These are phyloP conservation scores for Quercus variabilis DNA, from an alignment of 306 rosid species.

Conservation along the genomic window DNA sequence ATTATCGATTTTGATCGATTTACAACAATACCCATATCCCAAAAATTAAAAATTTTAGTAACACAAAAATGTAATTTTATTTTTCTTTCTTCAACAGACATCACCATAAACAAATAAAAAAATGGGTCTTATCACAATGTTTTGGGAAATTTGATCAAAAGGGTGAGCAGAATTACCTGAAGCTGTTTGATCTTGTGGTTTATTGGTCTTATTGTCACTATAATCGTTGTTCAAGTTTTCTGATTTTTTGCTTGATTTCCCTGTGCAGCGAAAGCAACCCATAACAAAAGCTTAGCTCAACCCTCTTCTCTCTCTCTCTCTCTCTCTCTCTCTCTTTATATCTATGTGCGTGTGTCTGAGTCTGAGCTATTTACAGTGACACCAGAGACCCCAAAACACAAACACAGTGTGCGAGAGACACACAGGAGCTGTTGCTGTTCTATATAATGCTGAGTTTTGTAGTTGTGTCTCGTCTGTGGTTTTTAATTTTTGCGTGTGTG, in stretches of 20 bases:
- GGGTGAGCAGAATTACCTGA: slow-evolving; percentile 33
- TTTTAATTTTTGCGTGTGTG: background rate
- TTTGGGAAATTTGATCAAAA: background rate
- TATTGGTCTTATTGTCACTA: slow-evolving; percentile 14
- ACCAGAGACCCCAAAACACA: too few relatives aligned
- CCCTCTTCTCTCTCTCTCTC: background rate
- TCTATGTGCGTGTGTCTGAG: too few relatives aligned
- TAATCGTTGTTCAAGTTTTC: slow-evolving; percentile 2
- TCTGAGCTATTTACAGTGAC: too few relatives aligned
- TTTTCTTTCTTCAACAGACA: background rate
- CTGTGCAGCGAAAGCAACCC: slow-evolving; percentile 72
- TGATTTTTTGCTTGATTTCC: slow-evolving; percentile 41
- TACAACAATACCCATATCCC: slow-evolving; percentile 12
- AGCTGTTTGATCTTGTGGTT: slow-evolving; percentile 31
- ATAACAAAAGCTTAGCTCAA: slow-evolving; percentile 21
- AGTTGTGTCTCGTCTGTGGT: too few relatives aligned
- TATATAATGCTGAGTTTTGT: too few relatives aligned
- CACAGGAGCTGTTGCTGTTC: too few relatives aligned
- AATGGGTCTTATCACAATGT: slow-evolving; percentile 8
- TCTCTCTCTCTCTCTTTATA: background rate
- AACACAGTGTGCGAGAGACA: too few relatives aligned
- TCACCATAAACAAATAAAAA: slow-evolving; percentile 16
- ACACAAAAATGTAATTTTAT: background rate
- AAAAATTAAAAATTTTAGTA: background rate
- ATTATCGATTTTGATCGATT: slow-evolving; percentile 10